Conservation (phyloP, 1,284 basidiomycete genomes). For the Ustilago tritici region DNA sequence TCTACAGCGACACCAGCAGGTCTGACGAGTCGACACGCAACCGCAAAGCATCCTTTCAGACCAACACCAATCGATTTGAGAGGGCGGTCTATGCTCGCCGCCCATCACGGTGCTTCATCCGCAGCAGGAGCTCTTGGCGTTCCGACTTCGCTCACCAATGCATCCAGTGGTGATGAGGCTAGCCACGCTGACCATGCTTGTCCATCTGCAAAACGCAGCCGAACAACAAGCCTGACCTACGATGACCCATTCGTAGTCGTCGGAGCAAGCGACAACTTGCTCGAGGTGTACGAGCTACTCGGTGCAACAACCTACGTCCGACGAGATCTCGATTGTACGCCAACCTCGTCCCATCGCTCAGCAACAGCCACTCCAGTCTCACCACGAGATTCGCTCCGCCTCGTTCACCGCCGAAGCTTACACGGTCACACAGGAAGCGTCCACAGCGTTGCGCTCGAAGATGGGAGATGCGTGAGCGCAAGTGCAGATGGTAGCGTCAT, state of each 20-base stretch:
- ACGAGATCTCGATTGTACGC: not conserved
- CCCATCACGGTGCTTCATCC: not conserved
- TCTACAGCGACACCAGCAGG: constrained; percentile 1
- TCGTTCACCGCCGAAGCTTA: constrained; percentile 58
- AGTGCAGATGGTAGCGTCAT: constrained; percentile 67
- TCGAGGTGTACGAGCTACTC: constrained; percentile 63
- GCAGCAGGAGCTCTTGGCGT: not conserved
- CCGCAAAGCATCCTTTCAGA: constrained; percentile 28
- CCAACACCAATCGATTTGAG: constrained; percentile 39
- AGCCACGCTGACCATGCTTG: not conserved
- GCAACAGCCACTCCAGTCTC: constrained; percentile 34
- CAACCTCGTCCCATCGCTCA: constrained; percentile 4
- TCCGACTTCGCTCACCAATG: too few relatives aligned
- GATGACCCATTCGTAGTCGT: constrained; percentile 65
- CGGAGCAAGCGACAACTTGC: constrained; percentile 59
- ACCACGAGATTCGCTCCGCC: constrained; percentile 20
- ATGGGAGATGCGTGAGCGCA: constrained; percentile 63
- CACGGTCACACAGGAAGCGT: constrained; percentile 68
- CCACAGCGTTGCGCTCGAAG: constrained; percentile 59
- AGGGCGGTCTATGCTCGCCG: constrained; percentile 29
- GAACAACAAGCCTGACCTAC: constrained; percentile 55
- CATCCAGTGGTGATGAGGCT: not conserved
- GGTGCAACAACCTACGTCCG: constrained; percentile 33
- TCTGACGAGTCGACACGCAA: constrained; percentile 45
- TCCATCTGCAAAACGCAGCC: constrained; percentile 3